phyloP scores from a whole-genome alignment of 106 monocot genomes.

The Xerophyta viscosa region DNA sequence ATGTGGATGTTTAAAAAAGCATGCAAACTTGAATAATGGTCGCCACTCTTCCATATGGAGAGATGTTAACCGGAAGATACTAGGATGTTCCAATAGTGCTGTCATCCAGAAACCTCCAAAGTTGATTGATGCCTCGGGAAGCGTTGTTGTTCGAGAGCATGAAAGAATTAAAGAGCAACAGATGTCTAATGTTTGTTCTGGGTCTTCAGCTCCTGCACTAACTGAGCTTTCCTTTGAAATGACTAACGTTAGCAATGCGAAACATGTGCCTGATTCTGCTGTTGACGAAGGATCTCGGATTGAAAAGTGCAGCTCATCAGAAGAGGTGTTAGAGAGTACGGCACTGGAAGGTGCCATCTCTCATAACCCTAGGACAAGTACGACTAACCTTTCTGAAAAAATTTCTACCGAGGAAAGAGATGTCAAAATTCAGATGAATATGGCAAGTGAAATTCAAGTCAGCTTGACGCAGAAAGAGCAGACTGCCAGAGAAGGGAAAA shows the following conservation, averaged over 20 bases:
- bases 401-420: constrained; percentile 19
- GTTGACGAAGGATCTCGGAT: constrained; percentile 59
- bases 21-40: constrained; percentile 13
- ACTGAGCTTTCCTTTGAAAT: constrained; percentile 49
- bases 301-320: constrained; percentile 69
- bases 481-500: constrained; percentile 10
- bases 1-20: constrained; percentile 27
- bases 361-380: constrained; percentile 3
- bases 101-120: constrained; percentile 12
- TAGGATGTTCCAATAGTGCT: constrained; percentile 16
- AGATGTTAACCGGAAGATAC: constrained; percentile 34
- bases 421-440: constrained; percentile 11
- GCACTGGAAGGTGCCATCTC: constrained; percentile 16
- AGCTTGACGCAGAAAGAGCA: constrained; percentile 2
- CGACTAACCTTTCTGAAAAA: constrained; percentile 8
- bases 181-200: constrained; percentile 38
- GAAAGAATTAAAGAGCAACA: constrained; percentile 24
- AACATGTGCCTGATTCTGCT: constrained; percentile 15
- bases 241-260: constrained; percentile 20
- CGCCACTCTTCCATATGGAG: constrained; percentile 18
- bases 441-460: constrained; percentile 7
- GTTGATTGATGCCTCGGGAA: constrained; percentile 5
- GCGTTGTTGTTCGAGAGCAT: constrained; percentile 4
- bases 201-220: constrained; percentile 42
- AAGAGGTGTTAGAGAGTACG: constrained; percentile 21